Conservation (phyloP, 495 filamentous ascomycete species). For the Lichenothelia convexa region DNA sequence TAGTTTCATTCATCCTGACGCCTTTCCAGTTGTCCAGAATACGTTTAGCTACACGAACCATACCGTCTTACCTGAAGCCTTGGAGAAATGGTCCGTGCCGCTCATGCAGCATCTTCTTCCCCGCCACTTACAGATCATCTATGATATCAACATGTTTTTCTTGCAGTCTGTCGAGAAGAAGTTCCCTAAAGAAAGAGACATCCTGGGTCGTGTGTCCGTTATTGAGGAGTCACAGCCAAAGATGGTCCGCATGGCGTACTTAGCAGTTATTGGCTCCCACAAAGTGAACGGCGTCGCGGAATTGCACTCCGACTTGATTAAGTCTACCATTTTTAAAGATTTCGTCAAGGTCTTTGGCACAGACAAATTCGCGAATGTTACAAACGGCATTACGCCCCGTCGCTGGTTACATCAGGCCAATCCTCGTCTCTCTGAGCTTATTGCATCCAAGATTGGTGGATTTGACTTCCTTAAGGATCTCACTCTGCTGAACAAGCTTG, state of each 20-base stretch:
- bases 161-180: conserved; percentile 71
- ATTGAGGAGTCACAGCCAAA: conserved; percentile 96
- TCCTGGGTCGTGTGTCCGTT: conserved; percentile 73
- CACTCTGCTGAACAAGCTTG: conserved; percentile 65
- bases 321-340: conserved; percentile 98
- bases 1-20: conserved; percentile 8
- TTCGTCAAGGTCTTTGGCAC: conserved; percentile 86
- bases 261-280: conserved; percentile 93
- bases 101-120: conserved; percentile 83
- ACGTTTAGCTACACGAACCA: conserved; percentile 97
- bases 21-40: conserved; percentile 25
- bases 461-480: conserved; percentile 75
- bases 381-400: conserved; percentile 89
- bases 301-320: conserved; percentile 89
- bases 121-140: conserved; percentile 92
- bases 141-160: conserved; percentile 93
- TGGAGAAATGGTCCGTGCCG: conserved; percentile 97
- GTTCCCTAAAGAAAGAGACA: conserved; percentile 77
- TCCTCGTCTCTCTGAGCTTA: conserved; percentile 75
- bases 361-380: conserved; percentile 97
- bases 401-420: conserved; percentile 97
- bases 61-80: conserved; percentile 86
- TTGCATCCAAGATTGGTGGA: conserved; percentile 71
- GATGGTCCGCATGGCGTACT: conserved; percentile 91
- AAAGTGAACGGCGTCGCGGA: conserved; percentile 98